Percentiles rank a stretch among this genome's conserved stretches.
These are phyloP conservation scores for Rhynchospora breviuscula DNA, from an alignment of 176 grass and related monocot genomes.

Conservation along the genomic window DNA sequence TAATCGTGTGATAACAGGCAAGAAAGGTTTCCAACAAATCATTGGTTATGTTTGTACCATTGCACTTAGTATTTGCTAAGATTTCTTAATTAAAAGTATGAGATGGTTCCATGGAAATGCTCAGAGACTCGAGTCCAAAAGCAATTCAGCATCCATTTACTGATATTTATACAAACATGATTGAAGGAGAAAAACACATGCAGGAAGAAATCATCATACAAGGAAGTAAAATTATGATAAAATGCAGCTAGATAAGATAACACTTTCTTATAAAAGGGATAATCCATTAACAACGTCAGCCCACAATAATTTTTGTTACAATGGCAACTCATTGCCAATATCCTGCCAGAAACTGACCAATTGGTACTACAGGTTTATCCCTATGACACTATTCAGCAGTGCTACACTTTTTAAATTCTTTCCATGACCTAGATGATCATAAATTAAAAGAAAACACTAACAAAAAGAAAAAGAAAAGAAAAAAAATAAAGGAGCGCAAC, in stretches of 20 bases:
- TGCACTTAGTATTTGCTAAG: neutral
- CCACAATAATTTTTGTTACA: neutral
- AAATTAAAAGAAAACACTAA: slow-evolving; percentile 33
- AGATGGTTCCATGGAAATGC: neutral
- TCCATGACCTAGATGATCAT: slow-evolving; percentile 31
- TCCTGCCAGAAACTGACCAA: neutral
- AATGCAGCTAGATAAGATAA: neutral
- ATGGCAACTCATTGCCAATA: slow-evolving; percentile 1
- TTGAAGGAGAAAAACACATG: neutral
- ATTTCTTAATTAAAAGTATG: neutral
- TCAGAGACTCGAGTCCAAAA: neutral
- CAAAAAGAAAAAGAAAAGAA: neutral
- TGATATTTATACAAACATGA: neutral
- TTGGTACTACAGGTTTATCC: neutral
- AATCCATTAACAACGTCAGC: neutral
- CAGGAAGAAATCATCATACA: neutral
- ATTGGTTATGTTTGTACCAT: neutral
- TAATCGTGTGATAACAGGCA: neutral
- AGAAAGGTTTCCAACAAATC: neutral
- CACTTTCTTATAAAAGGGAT: neutral
- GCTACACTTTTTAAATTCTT: slow-evolving; percentile 37
- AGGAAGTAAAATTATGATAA: neutral
- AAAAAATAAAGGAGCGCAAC: slow-evolving; percentile 17
- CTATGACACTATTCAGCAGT: slow-evolving; percentile 10
- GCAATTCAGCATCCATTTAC: neutral